These are phyloP conservation scores for Aspergillus vadensis DNA, from an alignment of 2,329 filamentous ascomycete species.

Conservation along the genomic window DNA sequence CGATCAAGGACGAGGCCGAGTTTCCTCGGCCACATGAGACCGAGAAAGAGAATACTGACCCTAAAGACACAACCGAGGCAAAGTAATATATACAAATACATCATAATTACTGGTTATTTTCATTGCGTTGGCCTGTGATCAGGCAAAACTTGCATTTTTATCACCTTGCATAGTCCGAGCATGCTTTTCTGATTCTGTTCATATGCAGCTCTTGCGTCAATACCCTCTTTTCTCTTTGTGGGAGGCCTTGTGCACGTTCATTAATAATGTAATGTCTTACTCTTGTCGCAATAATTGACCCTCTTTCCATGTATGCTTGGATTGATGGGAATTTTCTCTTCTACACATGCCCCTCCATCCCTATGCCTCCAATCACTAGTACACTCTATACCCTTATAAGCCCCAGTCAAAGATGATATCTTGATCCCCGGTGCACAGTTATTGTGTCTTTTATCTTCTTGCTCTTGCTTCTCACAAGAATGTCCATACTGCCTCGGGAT, in stretches of 20 bases:
- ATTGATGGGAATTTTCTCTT: constrained; percentile 12
- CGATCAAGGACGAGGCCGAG: constrained; percentile 15
- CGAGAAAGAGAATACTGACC: constrained; percentile 31
- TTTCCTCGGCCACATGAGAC: constrained; percentile 13
- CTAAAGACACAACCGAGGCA: constrained; percentile 23
- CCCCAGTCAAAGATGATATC: background rate
- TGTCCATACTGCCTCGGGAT: constrained; percentile 7
- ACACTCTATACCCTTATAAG: background rate
- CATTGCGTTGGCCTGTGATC: constrained; percentile 8
- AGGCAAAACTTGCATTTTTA: constrained; percentile 17
- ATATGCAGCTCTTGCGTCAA: constrained; percentile 23
- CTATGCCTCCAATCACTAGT: background rate
- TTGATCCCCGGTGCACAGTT: background rate
- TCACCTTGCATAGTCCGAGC: constrained; percentile 21
- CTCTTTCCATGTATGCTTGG: constrained; percentile 13
- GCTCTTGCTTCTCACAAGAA: background rate
- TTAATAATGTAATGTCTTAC: constrained; percentile 27
- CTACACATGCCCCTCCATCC: background rate
- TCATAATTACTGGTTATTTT: constrained; percentile 15
- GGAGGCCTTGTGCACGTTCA: constrained; percentile 18
- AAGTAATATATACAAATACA: constrained; percentile 20
- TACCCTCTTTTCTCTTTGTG: constrained; percentile 24
- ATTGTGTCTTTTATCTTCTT: background rate
- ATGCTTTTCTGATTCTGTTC: constrained; percentile 15
- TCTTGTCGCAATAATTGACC: constrained; percentile 4